These are phyloP conservation scores for Sporisorium iseilematis-ciliati DNA, from an alignment of 1,284 basidiomycete species.

Conservation along the genomic window DNA sequence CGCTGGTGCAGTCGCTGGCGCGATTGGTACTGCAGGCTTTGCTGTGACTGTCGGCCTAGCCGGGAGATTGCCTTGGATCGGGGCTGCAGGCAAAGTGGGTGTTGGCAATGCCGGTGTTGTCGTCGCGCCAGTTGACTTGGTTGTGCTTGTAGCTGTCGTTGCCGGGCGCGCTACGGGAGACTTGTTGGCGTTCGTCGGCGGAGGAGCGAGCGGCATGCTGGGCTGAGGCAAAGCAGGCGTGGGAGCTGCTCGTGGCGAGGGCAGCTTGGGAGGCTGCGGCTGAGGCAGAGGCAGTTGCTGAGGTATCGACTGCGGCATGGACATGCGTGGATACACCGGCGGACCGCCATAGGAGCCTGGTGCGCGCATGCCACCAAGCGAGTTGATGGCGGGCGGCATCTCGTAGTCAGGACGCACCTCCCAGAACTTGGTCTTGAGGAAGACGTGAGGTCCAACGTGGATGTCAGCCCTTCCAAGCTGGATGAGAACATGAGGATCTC, in stretches of 20 bases:
- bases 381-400: conserved; percentile 27
- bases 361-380: conserved; percentile 24
- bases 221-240: conserved; percentile 19
- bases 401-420: conserved; percentile 58
- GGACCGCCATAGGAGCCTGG: conserved; percentile 18
- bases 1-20: conserved; percentile 5
- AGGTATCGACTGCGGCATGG: conserved; percentile 21
- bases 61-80: conserved; percentile 17
- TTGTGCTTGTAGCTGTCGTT: conserved; percentile 2
- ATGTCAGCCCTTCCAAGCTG: conserved; percentile 63
- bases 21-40: conserved; percentile 9
- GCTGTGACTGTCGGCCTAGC: conserved; percentile 12
- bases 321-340: conserved; percentile 16
- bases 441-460: conserved; percentile 62
- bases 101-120: conserved; percentile 23
- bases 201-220: conserved; percentile 21
- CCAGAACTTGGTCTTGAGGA: conserved; percentile 64
- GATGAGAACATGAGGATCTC: conserved; percentile 56
- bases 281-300: conserved; percentile 35
- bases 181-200: conserved; percentile 18
- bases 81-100: conserved; percentile 31
- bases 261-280: conserved; percentile 30
- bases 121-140: conserved; percentile 7
- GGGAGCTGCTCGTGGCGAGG: conserved; percentile 29
- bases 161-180: conserved; percentile 18